Evolutionary conservation across 1,139 yeast species (phyloP), one percentile per base, ranked within the genome.

Genomic region (Hansenula anomala): DNA sequence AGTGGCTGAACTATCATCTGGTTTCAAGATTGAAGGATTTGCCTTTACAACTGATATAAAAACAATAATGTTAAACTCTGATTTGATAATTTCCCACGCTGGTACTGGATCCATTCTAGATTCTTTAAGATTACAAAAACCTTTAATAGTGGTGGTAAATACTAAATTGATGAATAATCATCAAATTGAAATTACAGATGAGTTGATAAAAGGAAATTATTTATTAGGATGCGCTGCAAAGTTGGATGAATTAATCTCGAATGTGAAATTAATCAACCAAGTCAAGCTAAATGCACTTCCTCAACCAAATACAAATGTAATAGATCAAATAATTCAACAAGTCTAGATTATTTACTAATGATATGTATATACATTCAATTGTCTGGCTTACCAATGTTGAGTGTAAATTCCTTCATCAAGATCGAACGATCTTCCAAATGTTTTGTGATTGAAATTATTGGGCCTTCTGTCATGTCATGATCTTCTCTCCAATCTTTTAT

Each of bases 31-130:
- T 10, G 56, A 59, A 19, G 78, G 78, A 4, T 63, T 80, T 25
- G 70, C 76, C 1, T 79, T 78, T 54, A 65, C 75, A 6, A 47
- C 60, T 2, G 56, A 65, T 48, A 56, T 82, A 52, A 54, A 59
- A 34, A 36, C 48, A 9, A 43, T 74, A 22, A 71, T 81, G 1
- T 28, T 49, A 0, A 33, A 54, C 4, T 63, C 74, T 1, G 78
- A 78, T 39, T 52, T 86, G 33, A 84, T 90, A 8, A 71, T 92
- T 12, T 80, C 96, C 1, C 97, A 92, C 58, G 97, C 96, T 0
- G 97, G 94, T 3, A 87, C 97, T 0, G 98, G 98, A 2, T 85
- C 96, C 0, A 85, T 92, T 10, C 60, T 92, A 17, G 98, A 92
- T 53, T 73, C 86, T 0, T 61, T 88, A 28, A 67, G 90, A 18